Conservation (phyloP, 2,329 filamentous ascomycete species). For the Macroventuria anomochaeta region DNA sequence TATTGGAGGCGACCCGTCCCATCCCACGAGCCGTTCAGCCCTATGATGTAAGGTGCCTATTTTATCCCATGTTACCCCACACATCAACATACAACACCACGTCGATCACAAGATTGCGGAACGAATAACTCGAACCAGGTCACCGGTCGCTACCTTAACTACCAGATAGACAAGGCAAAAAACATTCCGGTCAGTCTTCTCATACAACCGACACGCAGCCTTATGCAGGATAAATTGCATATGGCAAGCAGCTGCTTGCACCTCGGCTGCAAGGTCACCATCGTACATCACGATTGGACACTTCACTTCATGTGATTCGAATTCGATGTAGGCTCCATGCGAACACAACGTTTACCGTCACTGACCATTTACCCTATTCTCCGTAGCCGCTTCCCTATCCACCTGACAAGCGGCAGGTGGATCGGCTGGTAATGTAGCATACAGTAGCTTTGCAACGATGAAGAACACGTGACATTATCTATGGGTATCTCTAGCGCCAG, state of each 20-base stretch:
- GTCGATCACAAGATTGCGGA: background rate
- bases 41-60: background rate
- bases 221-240: background rate
- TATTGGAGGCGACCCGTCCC: slow-evolving; percentile 6
- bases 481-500: slow-evolving; percentile 23
- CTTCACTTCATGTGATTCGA: slow-evolving; percentile 2
- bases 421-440: background rate
- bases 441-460: background rate
- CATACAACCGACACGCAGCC: background rate
- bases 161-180: background rate
- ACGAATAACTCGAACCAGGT: background rate
- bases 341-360: slow-evolving; percentile 1
- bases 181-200: slow-evolving; percentile 2
- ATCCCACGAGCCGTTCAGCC: slow-evolving; percentile 6
- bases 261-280: background rate
- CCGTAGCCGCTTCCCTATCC: background rate
- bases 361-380: slow-evolving; percentile 1
- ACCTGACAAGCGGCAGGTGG: slow-evolving; percentile 1
- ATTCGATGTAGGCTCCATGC: background rate
- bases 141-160: slow-evolving; percentile 3
- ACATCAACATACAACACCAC: slow-evolving; percentile 1
- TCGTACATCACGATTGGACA: slow-evolving; percentile 10
- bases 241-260: background rate
- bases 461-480: slow-evolving; percentile 3
- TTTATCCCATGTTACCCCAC: slow-evolving; percentile 8